These are phyloP conservation scores for Xylaria sp. DNA, from an alignment of 2,329 filamentous ascomycete genomes.

Conservation along the genomic window DNA sequence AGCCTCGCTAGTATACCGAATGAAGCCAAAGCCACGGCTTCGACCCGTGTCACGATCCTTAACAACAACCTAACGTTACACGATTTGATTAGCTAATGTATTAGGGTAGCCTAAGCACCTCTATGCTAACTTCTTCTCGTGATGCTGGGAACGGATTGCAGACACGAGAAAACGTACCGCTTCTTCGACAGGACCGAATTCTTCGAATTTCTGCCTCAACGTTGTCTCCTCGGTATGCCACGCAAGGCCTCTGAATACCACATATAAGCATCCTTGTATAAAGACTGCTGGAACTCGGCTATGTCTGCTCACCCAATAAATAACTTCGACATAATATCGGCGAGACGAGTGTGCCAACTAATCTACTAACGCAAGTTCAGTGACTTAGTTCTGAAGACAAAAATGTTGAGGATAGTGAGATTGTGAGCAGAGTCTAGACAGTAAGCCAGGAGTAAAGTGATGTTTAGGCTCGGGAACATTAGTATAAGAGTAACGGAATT, in stretches of 20 bases:
- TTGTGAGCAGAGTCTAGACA: background rate
- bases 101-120: background rate
- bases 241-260: conserved; percentile 80
- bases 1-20: conserved; percentile 81
- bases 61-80: conserved; percentile 81
- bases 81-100: conserved; percentile 21
- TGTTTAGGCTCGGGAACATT: background rate
- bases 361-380: conserved; percentile 7
- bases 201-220: conserved; percentile 89
- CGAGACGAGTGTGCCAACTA: background rate
- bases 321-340: conserved; percentile 82
- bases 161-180: conserved; percentile 74
- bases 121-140: background rate
- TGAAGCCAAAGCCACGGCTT: conserved; percentile 97
- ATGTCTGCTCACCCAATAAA: conserved; percentile 86
- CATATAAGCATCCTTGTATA: conserved; percentile 29
- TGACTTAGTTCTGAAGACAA: background rate
- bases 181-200: conserved; percentile 92
- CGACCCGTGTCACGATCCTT: conserved; percentile 97
- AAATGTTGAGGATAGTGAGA: background rate
- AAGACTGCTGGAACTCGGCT: conserved; percentile 27
- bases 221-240: conserved; percentile 97
- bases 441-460: background rate
- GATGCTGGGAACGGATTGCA: background rate
- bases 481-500: background rate